These are phyloP conservation scores for Epichloe glyceriae DNA, from an alignment of 2,329 filamentous ascomycete genomes.

Conservation along the genomic window DNA sequence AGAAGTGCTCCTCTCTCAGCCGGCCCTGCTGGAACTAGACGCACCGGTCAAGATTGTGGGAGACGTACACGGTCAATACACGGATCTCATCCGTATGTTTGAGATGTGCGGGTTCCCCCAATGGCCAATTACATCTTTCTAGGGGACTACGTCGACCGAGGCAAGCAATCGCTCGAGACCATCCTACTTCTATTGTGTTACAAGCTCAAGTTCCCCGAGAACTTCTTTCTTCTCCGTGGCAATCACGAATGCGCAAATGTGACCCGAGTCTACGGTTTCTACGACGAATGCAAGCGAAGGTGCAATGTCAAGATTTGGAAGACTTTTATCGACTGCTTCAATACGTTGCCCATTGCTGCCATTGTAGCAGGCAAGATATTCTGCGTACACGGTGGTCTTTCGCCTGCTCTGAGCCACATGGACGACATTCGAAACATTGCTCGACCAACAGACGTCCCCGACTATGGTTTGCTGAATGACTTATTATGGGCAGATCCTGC, in stretches of 20 bases:
- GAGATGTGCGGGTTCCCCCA: slow-evolving; percentile 95
- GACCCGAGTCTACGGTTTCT: slow-evolving; percentile 91
- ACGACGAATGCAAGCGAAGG: slow-evolving; percentile 92
- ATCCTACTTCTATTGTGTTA: slow-evolving; percentile 89
- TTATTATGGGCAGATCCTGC: slow-evolving; percentile 95
- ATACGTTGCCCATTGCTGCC: slow-evolving; percentile 86
- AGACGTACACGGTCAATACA: slow-evolving; percentile 94
- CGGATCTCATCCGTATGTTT: slow-evolving; percentile 90
- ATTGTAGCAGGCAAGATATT: slow-evolving; percentile 97
- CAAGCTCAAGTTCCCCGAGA: slow-evolving; percentile 94
- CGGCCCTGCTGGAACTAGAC: slow-evolving; percentile 79
- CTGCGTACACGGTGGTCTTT: slow-evolving; percentile 89
- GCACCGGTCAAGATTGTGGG: slow-evolving; percentile 97
- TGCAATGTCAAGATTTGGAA: slow-evolving; percentile 99
- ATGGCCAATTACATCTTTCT: slow-evolving; percentile 87
- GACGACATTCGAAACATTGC: slow-evolving; percentile 96
- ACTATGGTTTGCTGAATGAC: slow-evolving; percentile 91
- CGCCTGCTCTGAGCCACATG: slow-evolving; percentile 88
- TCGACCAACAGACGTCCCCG: slow-evolving; percentile 89
- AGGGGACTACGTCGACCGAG: slow-evolving; percentile 91
- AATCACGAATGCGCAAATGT: slow-evolving; percentile 98
- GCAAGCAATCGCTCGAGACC: slow-evolving; percentile 91
- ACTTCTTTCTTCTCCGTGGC: slow-evolving; percentile 88
- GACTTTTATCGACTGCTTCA: slow-evolving; percentile 94
- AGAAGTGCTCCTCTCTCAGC: slow-evolving; percentile 83